Conservation (phyloP, 768 basidiomycete genomes). For the Lactarius psammicola region DNA sequence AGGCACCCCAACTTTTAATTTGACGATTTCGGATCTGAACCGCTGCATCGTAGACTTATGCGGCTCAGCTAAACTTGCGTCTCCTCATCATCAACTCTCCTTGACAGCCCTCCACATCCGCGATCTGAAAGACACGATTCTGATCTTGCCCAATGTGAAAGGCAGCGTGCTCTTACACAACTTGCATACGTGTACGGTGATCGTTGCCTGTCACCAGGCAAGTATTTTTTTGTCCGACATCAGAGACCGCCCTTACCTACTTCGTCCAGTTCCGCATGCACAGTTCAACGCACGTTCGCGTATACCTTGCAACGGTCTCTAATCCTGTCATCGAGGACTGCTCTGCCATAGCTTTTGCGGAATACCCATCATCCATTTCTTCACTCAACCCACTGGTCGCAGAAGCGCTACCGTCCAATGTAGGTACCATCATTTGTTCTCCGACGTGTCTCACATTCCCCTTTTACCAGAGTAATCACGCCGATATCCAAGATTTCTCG, state of each 20-base stretch:
- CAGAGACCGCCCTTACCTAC: background rate
- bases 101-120: slow-evolving; percentile 64
- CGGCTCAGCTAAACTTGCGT: slow-evolving; percentile 7
- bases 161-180: slow-evolving; percentile 77
- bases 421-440: background rate
- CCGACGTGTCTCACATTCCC: slow-evolving; percentile 23
- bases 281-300: slow-evolving; percentile 57
- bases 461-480: slow-evolving; percentile 37
- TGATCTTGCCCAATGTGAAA: slow-evolving; percentile 61
- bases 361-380: slow-evolving; percentile 50
- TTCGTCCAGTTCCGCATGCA: slow-evolving; percentile 81
- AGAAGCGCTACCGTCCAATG: slow-evolving; percentile 3
- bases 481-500: slow-evolving; percentile 79
- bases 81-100: slow-evolving; percentile 27
- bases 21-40: slow-evolving; percentile 65
- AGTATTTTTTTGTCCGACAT: slow-evolving; percentile 14
- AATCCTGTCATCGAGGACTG: slow-evolving; percentile 83
- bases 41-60: slow-evolving; percentile 69
- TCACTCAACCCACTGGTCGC: slow-evolving; percentile 1
- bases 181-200: slow-evolving; percentile 59
- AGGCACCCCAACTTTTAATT: slow-evolving; percentile 43
- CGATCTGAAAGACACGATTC: slow-evolving; percentile 56
- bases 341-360: slow-evolving; percentile 55
- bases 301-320: slow-evolving; percentile 65
- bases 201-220: slow-evolving; percentile 81